phyloP scores from a whole-genome alignment of 345 rosid genomes.

The Heritiera littoralis region DNA sequence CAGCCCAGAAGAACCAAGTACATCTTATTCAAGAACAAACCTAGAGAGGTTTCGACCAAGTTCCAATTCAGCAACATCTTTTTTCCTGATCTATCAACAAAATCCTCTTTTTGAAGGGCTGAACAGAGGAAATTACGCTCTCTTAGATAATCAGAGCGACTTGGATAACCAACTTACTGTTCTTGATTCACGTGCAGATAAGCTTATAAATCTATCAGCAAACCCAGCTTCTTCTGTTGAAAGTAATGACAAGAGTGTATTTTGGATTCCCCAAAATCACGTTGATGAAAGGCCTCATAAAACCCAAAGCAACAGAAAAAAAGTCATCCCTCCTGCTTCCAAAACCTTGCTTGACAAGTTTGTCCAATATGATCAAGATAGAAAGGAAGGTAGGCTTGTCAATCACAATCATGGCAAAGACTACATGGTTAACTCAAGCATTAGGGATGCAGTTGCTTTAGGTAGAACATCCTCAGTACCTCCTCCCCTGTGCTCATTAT shows the following conservation, averaged over 20 bases:
- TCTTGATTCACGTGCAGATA: conserved; percentile 25
- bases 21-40: conserved; percentile 39
- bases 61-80: conserved; percentile 36
- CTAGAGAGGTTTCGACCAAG: conserved; percentile 37
- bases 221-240: conserved; percentile 23
- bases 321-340: conserved; percentile 33
- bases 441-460: conserved; percentile 45
- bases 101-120: conserved; percentile 65
- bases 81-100: conserved; percentile 45
- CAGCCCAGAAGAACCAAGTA: conserved; percentile 61
- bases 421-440: conserved; percentile 33
- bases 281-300: conserved; percentile 24
- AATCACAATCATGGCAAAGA: conserved; percentile 35
- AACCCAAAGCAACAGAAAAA: conserved; percentile 24
- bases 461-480: conserved; percentile 62
- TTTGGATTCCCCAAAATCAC: conserved; percentile 57
- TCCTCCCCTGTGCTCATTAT: conserved; percentile 74
- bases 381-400: conserved; percentile 25
- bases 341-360: conserved; percentile 49
- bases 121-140: conserved; percentile 28
- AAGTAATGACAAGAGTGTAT: conserved; percentile 29
- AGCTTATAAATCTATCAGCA: conserved; percentile 34
- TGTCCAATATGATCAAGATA: conserved; percentile 50
- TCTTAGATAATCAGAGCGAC: conserved; percentile 23
- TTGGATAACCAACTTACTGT: conserved; percentile 23